phyloP scores from a whole-genome alignment of 139 green algal species.

The Closterium sp. region DNA sequence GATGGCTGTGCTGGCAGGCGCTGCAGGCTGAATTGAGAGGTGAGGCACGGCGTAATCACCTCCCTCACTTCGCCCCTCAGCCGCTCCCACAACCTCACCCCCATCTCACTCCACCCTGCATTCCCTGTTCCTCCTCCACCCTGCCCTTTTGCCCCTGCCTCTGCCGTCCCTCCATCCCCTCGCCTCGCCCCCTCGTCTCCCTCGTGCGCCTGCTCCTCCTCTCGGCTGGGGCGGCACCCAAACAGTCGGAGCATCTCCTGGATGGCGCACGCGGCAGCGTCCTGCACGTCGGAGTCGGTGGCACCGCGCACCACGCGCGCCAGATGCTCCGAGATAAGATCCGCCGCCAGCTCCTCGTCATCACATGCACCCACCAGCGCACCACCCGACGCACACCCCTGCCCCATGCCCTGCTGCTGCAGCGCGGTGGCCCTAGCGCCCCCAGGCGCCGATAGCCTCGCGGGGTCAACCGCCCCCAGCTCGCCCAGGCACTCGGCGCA shows the following conservation, averaged over 20 bases:
- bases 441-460: neutral
- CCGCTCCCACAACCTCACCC: neutral
- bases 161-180: neutral
- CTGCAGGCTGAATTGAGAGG: conserved; percentile 51
- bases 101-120: neutral
- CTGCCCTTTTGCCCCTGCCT: neutral
- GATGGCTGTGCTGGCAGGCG: conserved; percentile 63
- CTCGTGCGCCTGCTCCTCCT: neutral
- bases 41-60: conserved; percentile 42
- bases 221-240: conserved; percentile 25
- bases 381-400: neutral
- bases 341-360: conserved; percentile 37
- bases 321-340: conserved; percentile 63
- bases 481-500: conserved; percentile 54
- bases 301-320: conserved; percentile 77
- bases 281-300: conserved; percentile 67
- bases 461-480: conserved; percentile 53
- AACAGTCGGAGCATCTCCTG: conserved; percentile 62
- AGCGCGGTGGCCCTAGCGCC: neutral
- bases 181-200: neutral
- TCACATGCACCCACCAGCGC: neutral
- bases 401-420: conserved; percentile 3
- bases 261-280: conserved; percentile 73
- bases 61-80: neutral
- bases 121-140: neutral